phyloP scores from a whole-genome alignment of 1,284 basidiomycete genomes.

The Anthracocystis walkeri region DNA sequence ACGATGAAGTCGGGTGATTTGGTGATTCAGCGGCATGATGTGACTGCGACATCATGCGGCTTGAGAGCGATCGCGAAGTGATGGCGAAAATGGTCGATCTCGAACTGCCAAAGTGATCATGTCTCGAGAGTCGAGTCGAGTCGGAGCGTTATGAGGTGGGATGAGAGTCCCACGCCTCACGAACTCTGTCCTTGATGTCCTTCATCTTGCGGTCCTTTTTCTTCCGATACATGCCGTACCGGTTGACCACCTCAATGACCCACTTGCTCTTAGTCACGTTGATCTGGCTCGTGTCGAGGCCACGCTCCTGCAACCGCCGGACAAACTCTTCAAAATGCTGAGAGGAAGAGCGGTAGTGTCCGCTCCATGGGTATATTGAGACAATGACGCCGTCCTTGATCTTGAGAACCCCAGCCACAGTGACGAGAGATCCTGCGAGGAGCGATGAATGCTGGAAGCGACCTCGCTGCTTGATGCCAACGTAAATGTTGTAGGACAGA shows the following conservation, averaged over 20 bases:
- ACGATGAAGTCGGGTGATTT: neutral
- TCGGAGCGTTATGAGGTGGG: constrained; percentile 24
- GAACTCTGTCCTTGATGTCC: constrained; percentile 37
- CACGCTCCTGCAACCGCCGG: constrained; percentile 33
- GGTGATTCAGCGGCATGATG: neutral
- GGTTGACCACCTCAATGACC: constrained; percentile 53
- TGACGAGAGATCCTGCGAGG: constrained; percentile 48
- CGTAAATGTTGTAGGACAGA: constrained; percentile 49
- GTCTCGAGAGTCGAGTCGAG: too few species aligned
- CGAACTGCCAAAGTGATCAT: too few species aligned
- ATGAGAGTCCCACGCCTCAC: constrained; percentile 18
- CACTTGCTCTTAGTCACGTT: constrained; percentile 53
- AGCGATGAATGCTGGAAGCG: constrained; percentile 57
- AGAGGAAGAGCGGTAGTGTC: constrained; percentile 52
- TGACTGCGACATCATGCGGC: too few species aligned
- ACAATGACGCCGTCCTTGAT: constrained; percentile 54
- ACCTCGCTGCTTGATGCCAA: constrained; percentile 57
- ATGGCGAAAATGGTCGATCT: neutral
- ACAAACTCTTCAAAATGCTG: constrained; percentile 57
- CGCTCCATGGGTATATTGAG: constrained; percentile 54
- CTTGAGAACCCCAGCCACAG: constrained; percentile 52
- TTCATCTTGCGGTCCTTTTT: constrained; percentile 45
- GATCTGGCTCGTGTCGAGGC: constrained; percentile 51
- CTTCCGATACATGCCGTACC: constrained; percentile 54
- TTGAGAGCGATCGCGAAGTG: neutral